A percentile compares a stretch with the other conserved stretches of the same genome.
phyloP scores from a whole-genome alignment of 1,284 basidiomycete genomes.

The Cryptococcus hybrid region DNA sequence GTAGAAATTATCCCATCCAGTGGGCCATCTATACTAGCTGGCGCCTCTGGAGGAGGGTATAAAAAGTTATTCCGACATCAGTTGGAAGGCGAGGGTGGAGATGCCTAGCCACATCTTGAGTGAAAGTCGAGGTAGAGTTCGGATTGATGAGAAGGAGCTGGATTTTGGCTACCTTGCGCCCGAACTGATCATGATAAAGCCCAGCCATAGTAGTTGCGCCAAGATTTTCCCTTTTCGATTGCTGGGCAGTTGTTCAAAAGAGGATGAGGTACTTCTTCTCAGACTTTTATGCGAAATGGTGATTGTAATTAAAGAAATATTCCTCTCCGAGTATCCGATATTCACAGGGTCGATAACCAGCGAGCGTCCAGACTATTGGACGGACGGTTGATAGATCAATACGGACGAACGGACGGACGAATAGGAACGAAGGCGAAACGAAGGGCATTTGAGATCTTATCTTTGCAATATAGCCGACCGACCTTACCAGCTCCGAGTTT shows the following conservation, averaged over 20 bases:
- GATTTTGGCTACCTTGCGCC: slow-evolving; percentile 6
- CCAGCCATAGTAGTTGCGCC: too few species aligned
- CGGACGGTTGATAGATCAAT: too few species aligned
- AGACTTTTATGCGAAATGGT: neutral
- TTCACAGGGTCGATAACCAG: neutral
- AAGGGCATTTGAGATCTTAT: too few species aligned
- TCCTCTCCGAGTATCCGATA: too few species aligned
- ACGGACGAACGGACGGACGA: too few species aligned
- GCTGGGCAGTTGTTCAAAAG: neutral
- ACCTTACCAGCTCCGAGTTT: too few species aligned
- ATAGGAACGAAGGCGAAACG: too few species aligned
- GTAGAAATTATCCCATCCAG: slow-evolving; percentile 13
- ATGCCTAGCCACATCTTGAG: slow-evolving; percentile 7
- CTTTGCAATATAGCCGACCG: too few species aligned
- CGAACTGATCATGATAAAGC: slow-evolving; percentile 6
- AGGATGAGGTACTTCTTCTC: neutral
- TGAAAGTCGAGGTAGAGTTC: slow-evolving; percentile 15
- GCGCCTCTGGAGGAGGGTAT: slow-evolving; percentile 11
- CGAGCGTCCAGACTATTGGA: too few species aligned
- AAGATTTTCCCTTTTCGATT: neutral
- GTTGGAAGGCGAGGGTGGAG: slow-evolving; percentile 1
- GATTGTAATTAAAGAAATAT: neutral
- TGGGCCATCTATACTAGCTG: slow-evolving; percentile 11
- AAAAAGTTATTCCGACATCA: slow-evolving; percentile 10
- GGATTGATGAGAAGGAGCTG: slow-evolving; percentile 18